Evolutionary conservation across 495 filamentous ascomycete genomes (phyloP).

Genomic region (Cercophora newfieldiana): DNA sequence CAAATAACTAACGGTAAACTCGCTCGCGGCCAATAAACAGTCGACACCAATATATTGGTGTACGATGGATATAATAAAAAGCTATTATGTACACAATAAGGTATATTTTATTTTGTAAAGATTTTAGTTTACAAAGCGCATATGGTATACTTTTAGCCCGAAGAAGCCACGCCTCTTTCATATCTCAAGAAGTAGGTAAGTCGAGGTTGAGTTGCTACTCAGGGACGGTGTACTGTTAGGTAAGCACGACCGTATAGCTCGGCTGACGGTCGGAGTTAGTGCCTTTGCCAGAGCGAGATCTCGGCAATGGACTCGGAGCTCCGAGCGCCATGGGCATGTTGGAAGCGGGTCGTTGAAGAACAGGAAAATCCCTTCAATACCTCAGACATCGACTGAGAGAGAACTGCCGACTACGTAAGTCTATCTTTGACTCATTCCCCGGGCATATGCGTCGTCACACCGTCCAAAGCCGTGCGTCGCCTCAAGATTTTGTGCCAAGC

Average conservation of each 20-base stretch:
- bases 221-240: too few relatives aligned
- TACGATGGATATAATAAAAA: too few relatives aligned
- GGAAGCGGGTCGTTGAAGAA: not conserved
- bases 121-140: too few relatives aligned
- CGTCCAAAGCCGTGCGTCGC: not conserved
- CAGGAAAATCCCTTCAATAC: not conserved
- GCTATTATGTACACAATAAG: too few relatives aligned
- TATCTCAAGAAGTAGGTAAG: too few relatives aligned
- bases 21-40: too few relatives aligned
- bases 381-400: not conserved
- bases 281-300: not conserved
- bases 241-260: not conserved
- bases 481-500: not conserved
- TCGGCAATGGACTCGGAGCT: constrained; percentile 1
- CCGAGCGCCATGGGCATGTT: not conserved
- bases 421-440: not conserved
- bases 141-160: too few relatives aligned
- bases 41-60: too few relatives aligned
- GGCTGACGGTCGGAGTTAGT: constrained; percentile 6
- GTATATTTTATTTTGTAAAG: too few relatives aligned
- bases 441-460: not conserved
- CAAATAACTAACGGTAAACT: too few relatives aligned
- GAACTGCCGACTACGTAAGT: not conserved
- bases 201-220: too few relatives aligned
- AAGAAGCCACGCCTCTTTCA: too few relatives aligned